Evolutionary conservation across 1,284 basidiomycete genomes (phyloP).

Genomic region (Clitocybe nebularis): DNA sequence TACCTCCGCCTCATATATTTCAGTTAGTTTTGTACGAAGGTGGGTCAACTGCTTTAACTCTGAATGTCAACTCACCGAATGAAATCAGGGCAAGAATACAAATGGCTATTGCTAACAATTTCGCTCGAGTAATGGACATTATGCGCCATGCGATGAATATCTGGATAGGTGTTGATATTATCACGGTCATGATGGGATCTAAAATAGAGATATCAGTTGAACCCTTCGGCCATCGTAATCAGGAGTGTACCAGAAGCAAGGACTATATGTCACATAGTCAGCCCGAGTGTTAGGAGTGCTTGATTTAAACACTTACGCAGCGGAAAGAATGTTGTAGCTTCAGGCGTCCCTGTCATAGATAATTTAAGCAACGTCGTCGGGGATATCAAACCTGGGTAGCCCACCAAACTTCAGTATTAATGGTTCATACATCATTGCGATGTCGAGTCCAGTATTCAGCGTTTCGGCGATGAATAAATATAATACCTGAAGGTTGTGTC

Average conservation of each 20-base stretch:
- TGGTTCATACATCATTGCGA: constrained; percentile 38
- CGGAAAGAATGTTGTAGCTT: constrained; percentile 24
- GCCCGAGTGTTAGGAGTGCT: not conserved
- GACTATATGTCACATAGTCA: constrained; percentile 12
- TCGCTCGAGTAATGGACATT: constrained; percentile 29
- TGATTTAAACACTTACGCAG: constrained; percentile 17
- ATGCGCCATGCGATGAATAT: constrained; percentile 40
- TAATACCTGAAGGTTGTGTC: constrained; percentile 27
- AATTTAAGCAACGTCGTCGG: not conserved
- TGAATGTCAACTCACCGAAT: constrained; percentile 20
- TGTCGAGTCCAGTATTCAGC: constrained; percentile 38
- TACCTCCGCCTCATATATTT: constrained; percentile 26
- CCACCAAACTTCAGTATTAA: constrained; percentile 22
- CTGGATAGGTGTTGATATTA: constrained; percentile 38
- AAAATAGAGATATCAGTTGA: too few species aligned
- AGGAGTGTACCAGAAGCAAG: constrained; percentile 21
- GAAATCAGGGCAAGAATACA: constrained; percentile 26
- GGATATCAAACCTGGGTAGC: not conserved
- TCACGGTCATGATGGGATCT: constrained; percentile 26
- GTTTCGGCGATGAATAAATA: constrained; percentile 41
- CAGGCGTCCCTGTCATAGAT: constrained; percentile 15
- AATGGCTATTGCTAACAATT: constrained; percentile 26
- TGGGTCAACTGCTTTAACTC: not conserved
- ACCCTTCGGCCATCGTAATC: not conserved
- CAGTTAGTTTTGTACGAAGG: not conserved